Evolutionary conservation across 108 stramenopile species (phyloP).

Genomic region (Cyclostephanos tholiformis): DNA sequence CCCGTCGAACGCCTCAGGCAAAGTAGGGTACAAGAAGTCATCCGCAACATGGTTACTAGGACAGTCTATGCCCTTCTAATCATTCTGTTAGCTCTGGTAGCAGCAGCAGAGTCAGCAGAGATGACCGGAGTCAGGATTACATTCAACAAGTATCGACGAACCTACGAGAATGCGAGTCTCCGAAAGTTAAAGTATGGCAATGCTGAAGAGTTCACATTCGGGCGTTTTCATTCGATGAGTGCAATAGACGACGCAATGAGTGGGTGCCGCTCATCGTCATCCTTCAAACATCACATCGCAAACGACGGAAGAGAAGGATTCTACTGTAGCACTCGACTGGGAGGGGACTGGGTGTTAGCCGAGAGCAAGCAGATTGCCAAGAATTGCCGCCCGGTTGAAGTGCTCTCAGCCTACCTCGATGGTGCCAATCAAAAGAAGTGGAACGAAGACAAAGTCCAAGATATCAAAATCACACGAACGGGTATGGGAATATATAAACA

Average conservation of each 20-base stretch:
- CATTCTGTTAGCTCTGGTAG: not conserved
- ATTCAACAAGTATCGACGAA: slow-evolving; percentile 10
- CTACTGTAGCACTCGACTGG: slow-evolving; percentile 50
- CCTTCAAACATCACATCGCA: slow-evolving; percentile 44
- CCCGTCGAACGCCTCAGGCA: no score
- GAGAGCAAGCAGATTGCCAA: slow-evolving; percentile 55
- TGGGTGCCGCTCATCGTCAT: slow-evolving; percentile 23
- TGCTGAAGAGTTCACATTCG: slow-evolving; percentile 37
- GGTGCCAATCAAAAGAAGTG: slow-evolving; percentile 55
- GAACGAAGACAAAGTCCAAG: slow-evolving; percentile 53
- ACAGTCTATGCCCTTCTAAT: not conserved
- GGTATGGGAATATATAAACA: slow-evolving; percentile 45
- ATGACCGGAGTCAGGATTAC: slow-evolving; percentile 10
- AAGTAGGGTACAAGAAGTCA: no score
- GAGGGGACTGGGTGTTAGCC: slow-evolving; percentile 61
- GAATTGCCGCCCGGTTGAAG: slow-evolving; percentile 48
- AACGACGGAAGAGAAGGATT: slow-evolving; percentile 52
- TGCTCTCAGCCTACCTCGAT: slow-evolving; percentile 54
- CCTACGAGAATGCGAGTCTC: slow-evolving; percentile 4
- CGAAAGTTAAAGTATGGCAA: slow-evolving; percentile 21
- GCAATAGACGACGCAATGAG: slow-evolving; percentile 38
- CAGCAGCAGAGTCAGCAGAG: not conserved
- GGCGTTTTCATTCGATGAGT: slow-evolving; percentile 42
- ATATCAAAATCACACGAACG: slow-evolving; percentile 30
- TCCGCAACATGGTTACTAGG: not conserved